Percentiles rank a stretch among this genome's conserved stretches.
phyloP scores from a whole-genome alignment of 2,329 filamentous ascomycete species.

The Colletotrichum plurivorum region DNA sequence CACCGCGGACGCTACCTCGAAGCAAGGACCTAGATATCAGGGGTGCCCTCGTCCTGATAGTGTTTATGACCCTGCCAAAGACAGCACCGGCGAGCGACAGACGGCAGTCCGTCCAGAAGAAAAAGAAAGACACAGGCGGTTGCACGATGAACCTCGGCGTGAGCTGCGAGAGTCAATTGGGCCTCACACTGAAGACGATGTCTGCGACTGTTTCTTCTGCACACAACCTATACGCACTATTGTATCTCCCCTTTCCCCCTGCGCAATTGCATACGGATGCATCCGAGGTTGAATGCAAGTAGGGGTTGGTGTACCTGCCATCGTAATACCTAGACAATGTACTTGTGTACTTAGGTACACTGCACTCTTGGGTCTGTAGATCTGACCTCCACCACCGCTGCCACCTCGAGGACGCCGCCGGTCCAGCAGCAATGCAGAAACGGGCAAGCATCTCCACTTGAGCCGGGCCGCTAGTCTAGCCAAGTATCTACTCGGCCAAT shows the following conservation, averaged over 20 bases:
- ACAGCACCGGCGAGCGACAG: background rate
- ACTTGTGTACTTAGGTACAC: no score
- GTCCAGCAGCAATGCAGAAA: slow-evolving; percentile 2
- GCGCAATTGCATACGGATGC: slow-evolving; percentile 26
- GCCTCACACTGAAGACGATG: no score
- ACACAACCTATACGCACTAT: no score
- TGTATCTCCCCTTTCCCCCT: background rate
- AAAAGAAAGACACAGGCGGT: background rate
- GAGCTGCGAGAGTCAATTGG: no score
- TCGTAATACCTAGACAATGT: no score
- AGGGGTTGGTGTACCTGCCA: no score
- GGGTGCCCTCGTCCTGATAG: background rate
- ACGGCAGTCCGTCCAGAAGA: background rate
- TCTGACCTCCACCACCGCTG: slow-evolving; percentile 9
- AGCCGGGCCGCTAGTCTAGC: slow-evolving; percentile 12
- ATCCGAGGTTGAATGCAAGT: background rate
- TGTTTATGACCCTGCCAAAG: slow-evolving; percentile 1
- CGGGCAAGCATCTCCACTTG: slow-evolving; percentile 14
- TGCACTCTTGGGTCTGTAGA: slow-evolving; percentile 21
- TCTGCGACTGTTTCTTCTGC: no score
- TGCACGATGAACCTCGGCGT: no score
- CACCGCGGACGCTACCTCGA: slow-evolving; percentile 4
- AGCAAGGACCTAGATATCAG: background rate
- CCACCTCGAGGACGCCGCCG: background rate
- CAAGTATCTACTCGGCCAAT: slow-evolving; percentile 3